Base-by-base conservation (phyloP, 2,329 filamentous ascomycete species). In the Xylariaceae sp. region DNA sequence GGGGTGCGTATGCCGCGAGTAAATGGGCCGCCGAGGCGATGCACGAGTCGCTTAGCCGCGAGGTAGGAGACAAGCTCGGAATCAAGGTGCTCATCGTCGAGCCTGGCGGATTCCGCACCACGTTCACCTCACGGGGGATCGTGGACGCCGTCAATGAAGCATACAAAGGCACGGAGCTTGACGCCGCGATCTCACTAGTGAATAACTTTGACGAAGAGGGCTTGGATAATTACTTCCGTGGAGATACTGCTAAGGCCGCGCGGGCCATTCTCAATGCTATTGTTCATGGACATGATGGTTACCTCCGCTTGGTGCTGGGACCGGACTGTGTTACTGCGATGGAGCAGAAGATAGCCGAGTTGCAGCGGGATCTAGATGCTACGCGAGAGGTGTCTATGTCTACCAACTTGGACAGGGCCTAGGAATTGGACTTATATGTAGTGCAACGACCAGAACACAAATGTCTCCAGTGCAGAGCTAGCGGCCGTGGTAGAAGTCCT, bases 51-150 rank as follows among this genome's bases (percentile, higher is more conserved):
- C 49, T 57, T 16, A 48, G 46, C 32, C 53, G 47, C 44, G 53
- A 57, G 49, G 49, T 57, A 26, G 49, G 49, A 24, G 36, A 37
- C 21, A 43, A 45, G 26, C 49, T 57, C 49, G 53, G 53, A 24
- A 42, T 57, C 21, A 48, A 49, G 26, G 53, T 57, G 39, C 53
- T 57, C 26, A 48, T 57, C 43, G 53, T 53, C 33, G 53, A 57
- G 37, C 53, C 53, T 23, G 53, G 53, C 21, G 49, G 26, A 3
- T 57, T 57, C 44, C 49, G 43, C 21, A 57, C 53, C 24, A 47
- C 48, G 32, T 57, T 57, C 44, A 39, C 49, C 42, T 24, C 44
- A 32, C 23, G 24, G 24, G 50, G 41, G n/a, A 20, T 53, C 27
- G 50, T 46, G 26, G 50, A 47, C 35, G 1, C 42, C 39, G 23